Conservation (phyloP, 345 rosid genomes). For the Arabidopsis suecica region DNA sequence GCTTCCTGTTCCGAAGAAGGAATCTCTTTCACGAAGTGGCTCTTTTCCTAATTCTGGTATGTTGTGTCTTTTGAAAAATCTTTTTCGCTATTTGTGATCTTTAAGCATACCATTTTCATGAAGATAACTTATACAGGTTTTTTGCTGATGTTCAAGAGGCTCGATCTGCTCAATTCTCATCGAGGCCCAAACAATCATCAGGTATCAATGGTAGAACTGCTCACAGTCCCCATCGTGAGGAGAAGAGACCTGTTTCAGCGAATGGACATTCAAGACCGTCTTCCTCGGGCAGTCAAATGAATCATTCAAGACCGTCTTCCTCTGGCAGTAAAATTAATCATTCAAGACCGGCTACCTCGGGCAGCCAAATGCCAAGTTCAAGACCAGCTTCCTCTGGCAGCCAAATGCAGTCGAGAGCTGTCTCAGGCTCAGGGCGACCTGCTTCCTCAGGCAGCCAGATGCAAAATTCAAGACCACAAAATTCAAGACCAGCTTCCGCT, state of each 20-base stretch:
- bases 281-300: constrained; percentile 51
- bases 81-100: constrained; percentile 36
- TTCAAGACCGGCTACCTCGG: constrained; percentile 16
- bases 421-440: constrained; percentile 29
- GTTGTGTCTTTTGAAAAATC: constrained; percentile 38
- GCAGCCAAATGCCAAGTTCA: constrained; percentile 20
- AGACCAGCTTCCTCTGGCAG: constrained; percentile 44
- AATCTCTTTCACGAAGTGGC: constrained; percentile 50
- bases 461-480: constrained; percentile 31
- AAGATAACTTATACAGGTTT: constrained; percentile 73
- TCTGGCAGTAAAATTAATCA: constrained; percentile 46
- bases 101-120: constrained; percentile 59
- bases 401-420: constrained; percentile 41
- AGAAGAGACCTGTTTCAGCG: constrained; percentile 48
- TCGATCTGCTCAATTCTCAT: constrained; percentile 56
- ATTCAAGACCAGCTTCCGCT: constrained; percentile 9
- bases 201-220: constrained; percentile 54
- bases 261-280: constrained; percentile 53
- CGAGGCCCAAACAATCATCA: constrained; percentile 56
- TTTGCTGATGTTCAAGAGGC: constrained; percentile 83
- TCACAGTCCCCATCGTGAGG: constrained; percentile 52
- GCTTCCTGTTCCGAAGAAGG: constrained; percentile 66
- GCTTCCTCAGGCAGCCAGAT: constrained; percentile 30
- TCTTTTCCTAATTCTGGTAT: constrained; percentile 63
- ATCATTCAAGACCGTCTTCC: constrained; percentile 41